Percentiles rank a stretch among this genome's conserved stretches.
phyloP scores from a whole-genome alignment of 208 protist genomes.

The Crithidia acanthocephali region DNA sequence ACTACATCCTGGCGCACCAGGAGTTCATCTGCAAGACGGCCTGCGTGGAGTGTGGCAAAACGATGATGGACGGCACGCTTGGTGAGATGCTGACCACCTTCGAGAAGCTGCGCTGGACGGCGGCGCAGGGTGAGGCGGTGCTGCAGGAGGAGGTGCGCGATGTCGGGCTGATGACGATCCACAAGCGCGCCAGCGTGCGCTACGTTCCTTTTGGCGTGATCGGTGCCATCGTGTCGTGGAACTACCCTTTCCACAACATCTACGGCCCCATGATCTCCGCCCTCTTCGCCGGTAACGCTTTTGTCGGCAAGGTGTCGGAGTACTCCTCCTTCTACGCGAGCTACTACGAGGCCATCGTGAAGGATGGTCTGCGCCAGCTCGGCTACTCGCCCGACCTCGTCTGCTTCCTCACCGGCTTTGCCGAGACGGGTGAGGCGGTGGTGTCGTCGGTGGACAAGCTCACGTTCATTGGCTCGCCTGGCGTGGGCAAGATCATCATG shows the following conservation, averaged over 20 bases:
- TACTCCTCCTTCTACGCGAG: constrained; percentile 92
- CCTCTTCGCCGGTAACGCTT: constrained; percentile 95
- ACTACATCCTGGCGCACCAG: constrained; percentile 88
- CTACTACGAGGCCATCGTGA: constrained; percentile 93
- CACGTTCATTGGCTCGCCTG: constrained; percentile 92
- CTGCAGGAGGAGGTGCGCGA: constrained; percentile 83
- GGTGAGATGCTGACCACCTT: constrained; percentile 93
- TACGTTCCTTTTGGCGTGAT: constrained; percentile 93
- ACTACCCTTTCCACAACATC: constrained; percentile 97
- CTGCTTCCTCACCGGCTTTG: constrained; percentile 93
- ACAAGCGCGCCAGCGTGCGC: constrained; percentile 85
- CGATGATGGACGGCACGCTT: constrained; percentile 90
- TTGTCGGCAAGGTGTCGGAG: constrained; percentile 95
- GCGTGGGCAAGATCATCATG: constrained; percentile 92
- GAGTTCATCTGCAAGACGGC: constrained; percentile 86
- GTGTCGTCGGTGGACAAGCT: constrained; percentile 92
- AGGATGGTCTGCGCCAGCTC: constrained; percentile 80
- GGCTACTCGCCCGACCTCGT: constrained; percentile 93
- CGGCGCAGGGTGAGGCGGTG: constrained; percentile 77
- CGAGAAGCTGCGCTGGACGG: constrained; percentile 93
- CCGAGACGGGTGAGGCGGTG: constrained; percentile 90
- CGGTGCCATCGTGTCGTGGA: constrained; percentile 94
- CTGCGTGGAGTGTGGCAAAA: constrained; percentile 92
- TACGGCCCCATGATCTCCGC: constrained; percentile 94
- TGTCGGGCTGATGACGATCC: constrained; percentile 87